Evolutionary conservation across 108 stramenopile species (phyloP).

Genomic region (Halocafeteria seosinensis): DNA sequence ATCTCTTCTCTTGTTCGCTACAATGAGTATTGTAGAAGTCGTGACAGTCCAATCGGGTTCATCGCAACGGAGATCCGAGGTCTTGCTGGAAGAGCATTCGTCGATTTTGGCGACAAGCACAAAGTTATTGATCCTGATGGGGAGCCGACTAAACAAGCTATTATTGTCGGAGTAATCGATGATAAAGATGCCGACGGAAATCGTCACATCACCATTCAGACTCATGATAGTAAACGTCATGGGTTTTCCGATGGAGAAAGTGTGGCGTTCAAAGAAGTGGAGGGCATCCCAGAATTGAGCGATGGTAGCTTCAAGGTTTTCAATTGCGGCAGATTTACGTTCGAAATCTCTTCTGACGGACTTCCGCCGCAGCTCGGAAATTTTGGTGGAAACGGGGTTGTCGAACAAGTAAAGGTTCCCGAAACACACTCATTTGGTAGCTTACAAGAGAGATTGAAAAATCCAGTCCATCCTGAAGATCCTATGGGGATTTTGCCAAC

Average conservation of each 20-base stretch:
- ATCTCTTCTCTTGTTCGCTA: neutral
- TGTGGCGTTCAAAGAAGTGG: slow-evolving; percentile 64
- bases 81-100: neutral
- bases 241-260: slow-evolving; percentile 78
- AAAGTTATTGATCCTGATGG: neutral
- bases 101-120: neutral
- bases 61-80: neutral
- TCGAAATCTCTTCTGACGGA: neutral
- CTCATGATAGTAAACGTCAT: slow-evolving; percentile 52
- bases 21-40: neutral
- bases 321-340: neutral
- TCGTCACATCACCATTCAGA: neutral
- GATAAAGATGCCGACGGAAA: neutral
- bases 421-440: slow-evolving; percentile 13
- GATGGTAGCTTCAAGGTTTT: slow-evolving; percentile 16
- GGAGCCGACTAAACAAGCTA: neutral
- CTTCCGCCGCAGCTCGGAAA: neutral
- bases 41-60: neutral
- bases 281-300: slow-evolving; percentile 52
- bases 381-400: neutral
- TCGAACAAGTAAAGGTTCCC: slow-evolving; percentile 26
- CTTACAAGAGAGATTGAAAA: slow-evolving; percentile 18
- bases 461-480: slow-evolving; percentile 10
- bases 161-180: neutral
- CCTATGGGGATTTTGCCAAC: slow-evolving; percentile 20